These are phyloP conservation scores for Eremothecium gossypii DNA, from an alignment of 1,139 yeast species.

Conservation along the genomic window DNA sequence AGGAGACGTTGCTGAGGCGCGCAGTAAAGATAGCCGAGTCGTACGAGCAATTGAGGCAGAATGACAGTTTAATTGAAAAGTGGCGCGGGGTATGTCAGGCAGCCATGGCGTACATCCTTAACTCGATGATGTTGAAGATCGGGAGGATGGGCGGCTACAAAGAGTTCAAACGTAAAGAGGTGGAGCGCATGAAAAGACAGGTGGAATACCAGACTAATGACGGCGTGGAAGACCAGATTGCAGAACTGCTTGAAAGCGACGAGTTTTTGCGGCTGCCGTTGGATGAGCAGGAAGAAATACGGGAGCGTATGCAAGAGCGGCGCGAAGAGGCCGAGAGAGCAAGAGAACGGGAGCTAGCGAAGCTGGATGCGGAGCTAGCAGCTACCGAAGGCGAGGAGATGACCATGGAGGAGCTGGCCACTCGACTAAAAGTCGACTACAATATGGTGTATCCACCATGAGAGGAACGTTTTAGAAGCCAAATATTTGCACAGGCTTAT, in stretches of 20 bases:
- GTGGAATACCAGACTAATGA: slow-evolving; percentile 30
- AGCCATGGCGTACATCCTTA: slow-evolving; percentile 36
- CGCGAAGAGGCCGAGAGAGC: slow-evolving; percentile 16
- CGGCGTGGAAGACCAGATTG: slow-evolving; percentile 32
- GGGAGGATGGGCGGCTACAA: slow-evolving; percentile 39
- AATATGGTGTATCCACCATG: slow-evolving; percentile 22
- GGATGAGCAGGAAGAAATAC: slow-evolving; percentile 30
- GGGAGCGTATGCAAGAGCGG: slow-evolving; percentile 21
- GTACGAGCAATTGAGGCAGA: slow-evolving; percentile 21
- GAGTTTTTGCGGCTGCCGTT: slow-evolving; percentile 31
- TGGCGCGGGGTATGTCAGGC: slow-evolving; percentile 39
- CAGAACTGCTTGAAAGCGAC: slow-evolving; percentile 31
- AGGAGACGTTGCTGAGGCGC: slow-evolving; percentile 29
- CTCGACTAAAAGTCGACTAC: slow-evolving; percentile 35
- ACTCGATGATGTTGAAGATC: slow-evolving; percentile 35
- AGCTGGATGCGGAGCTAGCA: slow-evolving; percentile 23
- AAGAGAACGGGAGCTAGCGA: slow-evolving; percentile 20
- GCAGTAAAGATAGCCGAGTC: slow-evolving; percentile 31
- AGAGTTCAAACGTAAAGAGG: slow-evolving; percentile 32
- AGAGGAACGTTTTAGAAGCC: neutral
- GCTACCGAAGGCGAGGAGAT: slow-evolving; percentile 28
- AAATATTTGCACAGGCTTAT: neutral
- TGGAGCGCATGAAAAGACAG: slow-evolving; percentile 29
- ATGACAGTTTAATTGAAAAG: slow-evolving; percentile 30
- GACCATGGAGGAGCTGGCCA: slow-evolving; percentile 37